These are phyloP conservation scores for Coniosporium apollinis DNA, from an alignment of 495 filamentous ascomycete species.

Conservation along the genomic window DNA sequence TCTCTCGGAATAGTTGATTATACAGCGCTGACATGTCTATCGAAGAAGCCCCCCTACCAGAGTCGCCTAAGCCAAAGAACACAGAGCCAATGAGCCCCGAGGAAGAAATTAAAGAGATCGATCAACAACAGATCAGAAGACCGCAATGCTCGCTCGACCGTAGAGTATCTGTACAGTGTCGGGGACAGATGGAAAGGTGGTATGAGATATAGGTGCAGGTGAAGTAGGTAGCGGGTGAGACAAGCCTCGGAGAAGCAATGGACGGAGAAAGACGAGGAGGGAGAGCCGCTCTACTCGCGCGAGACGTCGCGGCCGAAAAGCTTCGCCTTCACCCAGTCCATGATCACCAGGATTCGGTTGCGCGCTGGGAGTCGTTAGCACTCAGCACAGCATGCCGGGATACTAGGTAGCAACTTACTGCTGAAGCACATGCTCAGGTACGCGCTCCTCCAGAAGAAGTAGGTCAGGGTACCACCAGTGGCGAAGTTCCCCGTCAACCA, in stretches of 20 bases:
- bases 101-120: too few relatives aligned
- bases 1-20: too few relatives aligned
- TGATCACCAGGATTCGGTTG: constrained; percentile 78
- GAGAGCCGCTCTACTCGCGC: constrained; percentile 50
- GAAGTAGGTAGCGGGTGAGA: not conserved
- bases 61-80: too few relatives aligned
- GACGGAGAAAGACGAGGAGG: not conserved
- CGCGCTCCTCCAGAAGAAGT: constrained; percentile 90
- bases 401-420: constrained; percentile 48
- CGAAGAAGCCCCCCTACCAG: too few relatives aligned
- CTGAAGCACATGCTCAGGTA: constrained; percentile 99
- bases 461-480: constrained; percentile 49
- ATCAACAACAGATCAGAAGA: too few relatives aligned
- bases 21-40: too few relatives aligned
- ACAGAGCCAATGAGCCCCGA: too few relatives aligned
- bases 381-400: too few relatives aligned
- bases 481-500: constrained; percentile 96
- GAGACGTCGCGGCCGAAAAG: constrained; percentile 92
- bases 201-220: not conserved
- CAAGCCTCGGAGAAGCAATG: not conserved
- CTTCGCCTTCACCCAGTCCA: constrained; percentile 94
- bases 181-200: too few relatives aligned
- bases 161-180: too few relatives aligned
- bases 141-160: too few relatives aligned
- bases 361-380: constrained; percentile 37